Base-by-base conservation (phyloP, 2,329 filamentous ascomycete genomes). In the Alternaria novae-zelandiae region DNA sequence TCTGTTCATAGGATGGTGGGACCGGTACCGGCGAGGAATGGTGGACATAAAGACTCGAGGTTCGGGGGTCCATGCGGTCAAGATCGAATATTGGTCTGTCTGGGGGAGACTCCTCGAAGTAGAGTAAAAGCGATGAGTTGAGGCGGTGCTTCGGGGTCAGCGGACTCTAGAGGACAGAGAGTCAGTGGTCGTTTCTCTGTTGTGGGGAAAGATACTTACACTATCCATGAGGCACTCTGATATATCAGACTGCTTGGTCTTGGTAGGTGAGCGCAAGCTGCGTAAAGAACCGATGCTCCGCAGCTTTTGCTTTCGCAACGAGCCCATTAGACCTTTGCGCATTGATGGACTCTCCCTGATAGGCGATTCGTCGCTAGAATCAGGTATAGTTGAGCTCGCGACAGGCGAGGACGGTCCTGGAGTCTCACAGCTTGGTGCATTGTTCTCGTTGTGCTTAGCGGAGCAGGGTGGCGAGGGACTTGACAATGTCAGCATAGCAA, bases 1-100 rank as follows among this genome's bases (percentile, higher is more conserved):
- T 36, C 45, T 28, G 49, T 28, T 54, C 69, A 56, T 26, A 67
- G 64, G 66, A 55, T 13, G 47, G 45, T n/a, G 73, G 75, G 32
- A 78, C 69, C 32, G 69, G 56, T n/a, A 78, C 64, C 6, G 76
- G 75, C 9, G 74, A 77, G 21, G 76, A 77, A 50, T 66, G 74
- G 23, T 69, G 66, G 3, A 76, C 67, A 7, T 65, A 36, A n/a
- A 64, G 9, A 41, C 64, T 72, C n/a, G 71, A 72, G 21, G 61
- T 57, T 11, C 47, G 43, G 3, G 71, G 69, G 9, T 46, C 30
- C 41, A 54, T 67, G 47, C 65, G 62, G 12, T 50, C 57, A 4
- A 67, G 46, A 26, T 74, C 71, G 50, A 79, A 74, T 57, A 77
- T 71, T 3, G 70, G 72, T 36, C 65, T 61, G 47, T 69, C 67